Base-by-base conservation (phyloP, 257 asterid genomes). In the Asclepias syriaca region DNA sequence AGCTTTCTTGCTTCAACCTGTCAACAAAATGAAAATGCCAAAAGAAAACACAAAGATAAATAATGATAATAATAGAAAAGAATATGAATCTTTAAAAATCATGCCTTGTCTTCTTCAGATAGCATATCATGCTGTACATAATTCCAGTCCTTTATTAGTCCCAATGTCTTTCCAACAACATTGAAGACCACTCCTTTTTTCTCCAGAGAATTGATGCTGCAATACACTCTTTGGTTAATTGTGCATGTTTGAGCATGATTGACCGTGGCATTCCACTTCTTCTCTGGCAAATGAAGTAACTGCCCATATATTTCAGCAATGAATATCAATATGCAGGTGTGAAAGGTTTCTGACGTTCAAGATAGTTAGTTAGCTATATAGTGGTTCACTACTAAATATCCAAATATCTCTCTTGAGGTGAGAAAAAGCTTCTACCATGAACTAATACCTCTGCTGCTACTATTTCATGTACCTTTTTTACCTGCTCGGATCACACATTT, bases 201-300 rank as follows among this genome's bases (percentile, higher is more conserved):
- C 50, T 27, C 61, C 49, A 56, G 49, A 32, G 57, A 43, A 40
- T 14, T 14, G 22, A 37, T 57, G 61, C 45, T 34, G 32, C 59
- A 27, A 58, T 50, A 43, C 12, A 57, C 45, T 51, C 65, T 43
- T 64, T 74, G 81, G 70, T 77, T 79, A 61, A 69, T 14, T 0
- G 2, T 53, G 74, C 92, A 87, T 5, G 77, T 68, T 69, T 7
- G 71, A 12, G 96, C 90, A 79, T 87, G 90, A 7, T 11, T 32
- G 45, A 77, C 75, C 2, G 74, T 72, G 50, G 32, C 77, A n/a
- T 71, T 55, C 92, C 85, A 88, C 27, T 0, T 12, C 18, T 13
- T 48, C 22, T 15, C 51, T 16, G 73, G 54, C 66, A 46, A 65
- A 48, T 49, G 43, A 32, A 79, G 61, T 51, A 79, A 72, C 96